Conservation (phyloP, 306 rosid genomes). For the Dalbergia oliveri region DNA sequence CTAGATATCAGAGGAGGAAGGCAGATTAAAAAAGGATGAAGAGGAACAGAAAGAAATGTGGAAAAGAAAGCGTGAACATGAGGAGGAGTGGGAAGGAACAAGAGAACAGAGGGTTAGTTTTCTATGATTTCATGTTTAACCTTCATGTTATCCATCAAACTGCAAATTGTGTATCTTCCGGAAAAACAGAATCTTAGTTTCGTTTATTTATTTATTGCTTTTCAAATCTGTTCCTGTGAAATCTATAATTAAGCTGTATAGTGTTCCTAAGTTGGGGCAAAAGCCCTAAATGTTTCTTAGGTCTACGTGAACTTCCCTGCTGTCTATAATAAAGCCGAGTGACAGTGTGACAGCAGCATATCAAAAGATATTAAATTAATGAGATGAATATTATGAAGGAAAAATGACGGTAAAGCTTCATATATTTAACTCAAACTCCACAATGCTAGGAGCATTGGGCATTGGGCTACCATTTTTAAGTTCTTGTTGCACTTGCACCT, state of each 20-base stretch:
- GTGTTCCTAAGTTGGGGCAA: constrained; percentile 13
- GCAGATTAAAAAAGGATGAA: constrained; percentile 94
- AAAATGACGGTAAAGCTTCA: neutral
- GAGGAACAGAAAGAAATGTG: constrained; percentile 98
- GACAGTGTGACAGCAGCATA: constrained; percentile 1
- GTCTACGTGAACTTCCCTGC: neutral
- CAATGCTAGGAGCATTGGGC: constrained; percentile 1
- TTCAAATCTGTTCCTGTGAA: neutral
- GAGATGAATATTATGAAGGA: neutral
- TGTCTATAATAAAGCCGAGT: constrained; percentile 1
- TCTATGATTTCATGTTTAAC: constrained; percentile 40
- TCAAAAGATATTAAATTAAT: constrained; percentile 8
- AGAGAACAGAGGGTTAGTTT: constrained; percentile 91
- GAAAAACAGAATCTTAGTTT: neutral
- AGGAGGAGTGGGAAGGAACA: constrained; percentile 99
- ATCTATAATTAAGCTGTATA: constrained; percentile 3
- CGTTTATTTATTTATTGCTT: neutral
- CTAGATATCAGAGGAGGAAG: constrained; percentile 99
- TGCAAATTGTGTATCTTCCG: constrained; percentile 21
- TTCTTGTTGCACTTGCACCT: neutral
- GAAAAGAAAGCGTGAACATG: constrained; percentile 98
- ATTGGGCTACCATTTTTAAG: neutral
- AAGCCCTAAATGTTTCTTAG: constrained; percentile 13
- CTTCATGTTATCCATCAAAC: constrained; percentile 23
- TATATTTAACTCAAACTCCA: neutral